Conservation (phyloP, 768 basidiomycete species). For the Hemileccinum impolitum region DNA sequence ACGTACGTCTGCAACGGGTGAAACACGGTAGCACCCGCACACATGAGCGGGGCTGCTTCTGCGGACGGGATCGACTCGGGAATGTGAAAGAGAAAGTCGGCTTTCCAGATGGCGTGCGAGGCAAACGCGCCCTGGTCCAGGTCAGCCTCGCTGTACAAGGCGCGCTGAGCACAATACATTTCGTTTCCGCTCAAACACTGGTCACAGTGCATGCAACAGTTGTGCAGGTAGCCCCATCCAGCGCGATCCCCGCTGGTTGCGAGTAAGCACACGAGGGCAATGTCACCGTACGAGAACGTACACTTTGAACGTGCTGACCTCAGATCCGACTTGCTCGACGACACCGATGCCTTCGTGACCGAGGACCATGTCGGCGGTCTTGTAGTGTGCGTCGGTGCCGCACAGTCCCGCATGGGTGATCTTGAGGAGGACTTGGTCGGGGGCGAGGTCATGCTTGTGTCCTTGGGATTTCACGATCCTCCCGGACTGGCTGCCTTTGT, state of each 20-base stretch:
- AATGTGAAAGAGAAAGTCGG: constrained; percentile 33
- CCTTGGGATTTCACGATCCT: constrained; percentile 16
- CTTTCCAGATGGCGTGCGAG: constrained; percentile 34
- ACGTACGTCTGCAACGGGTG: constrained; percentile 24
- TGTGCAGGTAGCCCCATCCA: constrained; percentile 35
- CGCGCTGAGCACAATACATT: constrained; percentile 22
- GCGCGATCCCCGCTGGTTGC: constrained; percentile 33
- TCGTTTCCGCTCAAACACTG: constrained; percentile 35
- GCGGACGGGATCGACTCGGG: constrained; percentile 30
- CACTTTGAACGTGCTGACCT: constrained; percentile 33
- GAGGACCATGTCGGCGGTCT: constrained; percentile 32
- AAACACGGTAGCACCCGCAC: constrained; percentile 36
- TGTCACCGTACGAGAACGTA: constrained; percentile 13
- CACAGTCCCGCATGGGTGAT: constrained; percentile 37
- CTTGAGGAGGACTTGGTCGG: constrained; percentile 29
- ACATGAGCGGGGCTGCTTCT: constrained; percentile 36
- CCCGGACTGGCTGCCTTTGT: constrained; percentile 27
- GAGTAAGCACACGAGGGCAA: background rate
- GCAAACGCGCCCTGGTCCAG: constrained; percentile 35
- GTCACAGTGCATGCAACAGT: constrained; percentile 32
- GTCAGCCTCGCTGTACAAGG: constrained; percentile 24
- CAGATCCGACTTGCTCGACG: constrained; percentile 31
- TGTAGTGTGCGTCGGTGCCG: constrained; percentile 38
- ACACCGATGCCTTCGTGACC: constrained; percentile 39
- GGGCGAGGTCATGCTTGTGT: constrained; percentile 16